Percentiles rank a stretch among this genome's conserved stretches.
Evolutionary conservation across 148 eudicot species (phyloP).

Genomic region (Polygonum aviculare): DNA sequence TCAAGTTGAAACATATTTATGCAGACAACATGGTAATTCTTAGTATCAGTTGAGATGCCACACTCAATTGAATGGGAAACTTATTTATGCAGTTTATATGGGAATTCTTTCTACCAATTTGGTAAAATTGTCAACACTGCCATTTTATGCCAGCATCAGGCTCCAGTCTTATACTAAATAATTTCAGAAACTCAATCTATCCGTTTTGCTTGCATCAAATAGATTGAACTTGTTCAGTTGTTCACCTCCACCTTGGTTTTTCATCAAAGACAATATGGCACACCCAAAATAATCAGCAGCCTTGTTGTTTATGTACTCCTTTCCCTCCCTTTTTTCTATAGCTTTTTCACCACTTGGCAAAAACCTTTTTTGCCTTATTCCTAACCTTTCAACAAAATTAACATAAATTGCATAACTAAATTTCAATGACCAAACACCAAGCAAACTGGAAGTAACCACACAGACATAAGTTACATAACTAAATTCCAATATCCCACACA

Average conservation of each 20-base stretch:
- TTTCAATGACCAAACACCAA: neutral
- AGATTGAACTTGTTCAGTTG: neutral
- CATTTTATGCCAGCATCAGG: neutral
- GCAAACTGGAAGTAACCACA: conserved; percentile 1
- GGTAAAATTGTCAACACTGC: neutral
- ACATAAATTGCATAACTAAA: too few species aligned
- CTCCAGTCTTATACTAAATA: neutral
- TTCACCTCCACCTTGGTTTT: neutral
- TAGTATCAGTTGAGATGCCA: neutral
- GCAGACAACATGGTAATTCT: neutral
- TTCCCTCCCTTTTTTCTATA: too few species aligned
- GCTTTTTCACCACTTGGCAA: too few species aligned
- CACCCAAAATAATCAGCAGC: neutral
- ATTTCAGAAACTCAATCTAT: neutral
- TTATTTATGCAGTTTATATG: neutral
- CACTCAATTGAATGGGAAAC: neutral
- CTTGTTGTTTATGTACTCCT: neutral
- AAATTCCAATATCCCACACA: too few species aligned
- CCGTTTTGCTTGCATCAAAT: neutral
- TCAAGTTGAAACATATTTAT: neutral
- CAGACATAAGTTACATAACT: neutral
- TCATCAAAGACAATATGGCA: neutral
- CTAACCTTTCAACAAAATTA: neutral
- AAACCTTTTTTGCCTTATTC: neutral
- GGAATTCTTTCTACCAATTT: neutral